These are phyloP conservation scores for Imleria badia DNA, from an alignment of 768 basidiomycete species.

Conservation along the genomic window DNA sequence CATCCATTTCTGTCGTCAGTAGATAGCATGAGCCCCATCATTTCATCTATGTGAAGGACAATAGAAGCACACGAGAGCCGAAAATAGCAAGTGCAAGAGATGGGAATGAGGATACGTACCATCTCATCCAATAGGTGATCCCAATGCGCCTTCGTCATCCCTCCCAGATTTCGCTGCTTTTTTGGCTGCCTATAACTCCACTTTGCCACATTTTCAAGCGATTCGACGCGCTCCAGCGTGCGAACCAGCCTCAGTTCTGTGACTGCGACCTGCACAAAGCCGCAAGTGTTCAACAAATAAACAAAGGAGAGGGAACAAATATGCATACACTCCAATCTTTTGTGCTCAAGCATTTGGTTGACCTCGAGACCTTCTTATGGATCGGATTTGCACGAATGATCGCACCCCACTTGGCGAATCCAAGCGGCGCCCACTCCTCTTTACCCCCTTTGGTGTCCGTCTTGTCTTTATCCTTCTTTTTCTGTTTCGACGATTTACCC, in stretches of 20 bases:
- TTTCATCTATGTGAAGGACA: neutral
- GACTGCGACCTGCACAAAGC: conserved; percentile 62
- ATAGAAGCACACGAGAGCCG: neutral
- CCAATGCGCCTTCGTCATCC: conserved; percentile 83
- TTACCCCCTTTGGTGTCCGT: conserved; percentile 50
- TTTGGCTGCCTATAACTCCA: conserved; percentile 98
- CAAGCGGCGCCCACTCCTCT: conserved; percentile 66
- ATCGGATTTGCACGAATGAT: conserved; percentile 76
- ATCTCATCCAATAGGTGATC: conserved; percentile 97
- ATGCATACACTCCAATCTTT: conserved; percentile 79
- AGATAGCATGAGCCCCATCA: conserved; percentile 9
- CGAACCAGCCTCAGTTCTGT: conserved; percentile 75
- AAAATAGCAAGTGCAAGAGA: neutral
- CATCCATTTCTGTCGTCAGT: conserved; percentile 82
- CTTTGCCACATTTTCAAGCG: conserved; percentile 70
- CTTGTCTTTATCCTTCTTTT: conserved; percentile 54
- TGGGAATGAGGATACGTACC: conserved; percentile 46
- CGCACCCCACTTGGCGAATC: conserved; percentile 71
- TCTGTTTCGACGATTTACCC: conserved; percentile 46
- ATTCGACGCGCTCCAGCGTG: conserved; percentile 82
- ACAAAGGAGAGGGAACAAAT: neutral
- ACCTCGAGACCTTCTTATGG: conserved; percentile 63
- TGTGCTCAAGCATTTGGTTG: conserved; percentile 76
- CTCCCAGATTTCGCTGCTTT: conserved; percentile 81
- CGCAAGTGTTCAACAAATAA: neutral